Conservation (phyloP, 2,329 filamentous ascomycete genomes). For the Sporothrix dimorphospora region DNA sequence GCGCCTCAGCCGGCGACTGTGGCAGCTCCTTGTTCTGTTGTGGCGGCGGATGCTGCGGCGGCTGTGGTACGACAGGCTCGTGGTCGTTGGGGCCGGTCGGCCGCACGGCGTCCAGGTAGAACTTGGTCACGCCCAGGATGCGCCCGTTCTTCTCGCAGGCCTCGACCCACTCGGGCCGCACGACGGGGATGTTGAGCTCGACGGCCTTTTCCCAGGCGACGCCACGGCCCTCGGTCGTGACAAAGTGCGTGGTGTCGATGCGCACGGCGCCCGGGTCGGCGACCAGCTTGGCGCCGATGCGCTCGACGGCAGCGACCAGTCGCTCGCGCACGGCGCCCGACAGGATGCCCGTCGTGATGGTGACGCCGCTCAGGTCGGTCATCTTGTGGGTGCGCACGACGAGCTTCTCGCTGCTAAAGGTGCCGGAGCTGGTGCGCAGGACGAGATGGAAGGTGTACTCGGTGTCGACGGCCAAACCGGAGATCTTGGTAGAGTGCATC, state of each 20-base stretch:
- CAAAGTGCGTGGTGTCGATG: conserved; percentile 98
- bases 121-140: conserved; percentile 91
- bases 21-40: conserved; percentile 38
- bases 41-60: conserved; percentile 11
- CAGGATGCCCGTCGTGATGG: conserved; percentile 87
- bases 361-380: conserved; percentile 95
- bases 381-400: conserved; percentile 94
- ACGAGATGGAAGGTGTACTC: conserved; percentile 96
- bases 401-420: conserved; percentile 80
- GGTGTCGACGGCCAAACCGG: conserved; percentile 91
- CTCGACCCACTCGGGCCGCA: conserved; percentile 94
- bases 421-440: conserved; percentile 86
- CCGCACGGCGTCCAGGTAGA: conserved; percentile 83
- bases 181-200: conserved; percentile 97
- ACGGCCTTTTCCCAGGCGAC: conserved; percentile 93
- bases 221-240: conserved; percentile 90
- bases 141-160: conserved; percentile 93
- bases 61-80: conserved; percentile 19
- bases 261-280: conserved; percentile 68
- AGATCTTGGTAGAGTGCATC: conserved; percentile 96
- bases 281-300: conserved; percentile 90
- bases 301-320: conserved; percentile 74
- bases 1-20: conserved; percentile 19
- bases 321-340: conserved; percentile 72
- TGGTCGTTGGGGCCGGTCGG: conserved; percentile 44